These are phyloP conservation scores for Quercus robur DNA, from an alignment of 306 rosid species.

Conservation along the genomic window DNA sequence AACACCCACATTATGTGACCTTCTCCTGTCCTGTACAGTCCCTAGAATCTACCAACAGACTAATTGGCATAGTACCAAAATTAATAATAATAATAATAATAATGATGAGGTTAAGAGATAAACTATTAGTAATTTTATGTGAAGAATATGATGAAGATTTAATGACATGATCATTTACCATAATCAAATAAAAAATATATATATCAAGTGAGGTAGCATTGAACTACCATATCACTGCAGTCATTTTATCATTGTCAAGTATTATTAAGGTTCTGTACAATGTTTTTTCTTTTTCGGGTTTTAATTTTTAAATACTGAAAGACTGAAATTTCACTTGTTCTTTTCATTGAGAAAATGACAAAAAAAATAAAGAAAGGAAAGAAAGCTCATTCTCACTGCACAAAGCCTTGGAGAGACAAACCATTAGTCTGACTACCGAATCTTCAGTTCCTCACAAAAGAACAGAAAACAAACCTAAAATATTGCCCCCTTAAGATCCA, in stretches of 20 bases:
- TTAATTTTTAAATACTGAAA: conserved; percentile 19
- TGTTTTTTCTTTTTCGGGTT: conserved; percentile 18
- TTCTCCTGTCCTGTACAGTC: too few relatives aligned
- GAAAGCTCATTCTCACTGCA: conserved; percentile 88
- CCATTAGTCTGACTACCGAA: conserved; percentile 52
- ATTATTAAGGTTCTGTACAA: conserved; percentile 29
- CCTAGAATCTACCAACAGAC: too few relatives aligned
- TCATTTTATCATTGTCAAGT: conserved; percentile 23
- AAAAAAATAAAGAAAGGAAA: conserved; percentile 42
- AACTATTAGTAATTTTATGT: not conserved
- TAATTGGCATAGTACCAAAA: too few relatives aligned
- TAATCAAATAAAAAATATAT: not conserved
- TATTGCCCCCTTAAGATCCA: conserved; percentile 29
- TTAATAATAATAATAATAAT: too few relatives aligned
- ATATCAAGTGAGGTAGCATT: not conserved
- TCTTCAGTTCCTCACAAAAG: conserved; percentile 65
- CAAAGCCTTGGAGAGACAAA: conserved; percentile 60
- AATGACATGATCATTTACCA: conserved; percentile 18
- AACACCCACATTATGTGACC: too few relatives aligned
- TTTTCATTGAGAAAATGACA: conserved; percentile 70
- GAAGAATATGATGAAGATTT: conserved; percentile 10
- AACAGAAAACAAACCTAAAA: conserved; percentile 41
- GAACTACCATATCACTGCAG: conserved; percentile 17
- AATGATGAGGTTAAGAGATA: not conserved
- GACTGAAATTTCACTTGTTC: conserved; percentile 38